Base-by-base conservation (phyloP, 208 protist species). In the Leishmania arabica region DNA sequence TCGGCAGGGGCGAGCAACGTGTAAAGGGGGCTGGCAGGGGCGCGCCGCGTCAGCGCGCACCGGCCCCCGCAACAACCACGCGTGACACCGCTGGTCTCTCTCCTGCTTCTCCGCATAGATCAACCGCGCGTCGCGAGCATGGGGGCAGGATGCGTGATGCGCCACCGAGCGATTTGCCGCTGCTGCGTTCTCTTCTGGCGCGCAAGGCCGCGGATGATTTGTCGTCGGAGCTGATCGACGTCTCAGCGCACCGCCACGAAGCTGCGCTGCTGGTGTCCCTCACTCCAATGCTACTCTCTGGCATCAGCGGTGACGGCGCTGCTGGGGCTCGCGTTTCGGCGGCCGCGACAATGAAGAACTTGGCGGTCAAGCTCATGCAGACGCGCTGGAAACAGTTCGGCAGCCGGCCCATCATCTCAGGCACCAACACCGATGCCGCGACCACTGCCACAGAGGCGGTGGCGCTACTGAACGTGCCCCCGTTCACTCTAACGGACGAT, bases 211-310 rank as follows among this genome's bases (percentile, higher is more conserved):
- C 79, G n/a, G 83, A 92, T 56, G 73, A 81, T 70, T 49, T 64
- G 24, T 79, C 80, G 24, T 84, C 82, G 65, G 86, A 86, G 71
- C 78, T 82, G 8, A 68, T 78, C 58, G 88, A 86, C 64, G 66
- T 84, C 5, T 40, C 78, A 13, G 60, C 58, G 34, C 83, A 86
- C 19, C 65, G 79, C 58, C 85, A 91, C 73, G 85, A 90, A 37
- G 84, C 86, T 1, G 91, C 93, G 21, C 79, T 96, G 54, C 83
- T 95, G 27, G 62, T 96, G n/a, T 81, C 90, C 54, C 85, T 95
- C 81, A 96, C 91, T 9, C 93, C 91, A 3, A 96, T 96, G 93
- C 84, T 90, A 80, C 85, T 96, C 34, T 88, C 87, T 3, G 73
- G 81, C 3, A 64, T 54, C n/a, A 77, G 56, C 53, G 78, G 83